A percentile compares a stretch with the other conserved stretches of the same genome.
These are phyloP conservation scores for Zostera marina DNA, from an alignment of 116 monocot genomes.

Conservation along the genomic window DNA sequence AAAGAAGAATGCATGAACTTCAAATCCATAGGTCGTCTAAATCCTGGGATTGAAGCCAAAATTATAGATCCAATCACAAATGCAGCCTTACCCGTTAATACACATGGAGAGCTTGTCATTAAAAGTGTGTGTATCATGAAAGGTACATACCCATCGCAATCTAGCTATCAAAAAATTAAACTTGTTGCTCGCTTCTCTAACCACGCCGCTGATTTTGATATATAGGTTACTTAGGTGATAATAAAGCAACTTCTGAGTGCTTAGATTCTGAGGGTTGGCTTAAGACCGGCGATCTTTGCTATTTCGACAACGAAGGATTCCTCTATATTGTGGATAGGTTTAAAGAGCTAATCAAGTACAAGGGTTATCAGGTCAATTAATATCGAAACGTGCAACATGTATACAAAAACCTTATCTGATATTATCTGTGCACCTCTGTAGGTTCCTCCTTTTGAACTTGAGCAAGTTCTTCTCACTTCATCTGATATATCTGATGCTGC, in stretches of 20 bases:
- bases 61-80: slow-evolving; percentile 30
- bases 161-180: neutral
- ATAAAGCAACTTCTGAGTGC: slow-evolving; percentile 34
- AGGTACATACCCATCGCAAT: slow-evolving; percentile 10
- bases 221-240: slow-evolving; percentile 72
- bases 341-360: slow-evolving; percentile 89
- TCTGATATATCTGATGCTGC: slow-evolving; percentile 54
- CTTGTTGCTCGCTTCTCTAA: neutral
- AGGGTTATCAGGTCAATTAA: slow-evolving; percentile 15
- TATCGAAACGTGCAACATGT: neutral
- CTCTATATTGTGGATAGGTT: slow-evolving; percentile 56
- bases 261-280: slow-evolving; percentile 57
- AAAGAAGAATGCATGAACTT: slow-evolving; percentile 21
- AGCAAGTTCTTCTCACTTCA: slow-evolving; percentile 51
- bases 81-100: slow-evolving; percentile 18
- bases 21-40: slow-evolving; percentile 35
- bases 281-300: slow-evolving; percentile 71
- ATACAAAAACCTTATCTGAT: neutral
- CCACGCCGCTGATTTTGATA: neutral
- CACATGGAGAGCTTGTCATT: slow-evolving; percentile 39
- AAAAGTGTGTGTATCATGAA: slow-evolving; percentile 36
- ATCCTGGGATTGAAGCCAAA: slow-evolving; percentile 25
- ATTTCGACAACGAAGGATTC: slow-evolving; percentile 57
- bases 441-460: slow-evolving; percentile 74
- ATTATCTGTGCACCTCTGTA: slow-evolving; percentile 5